Evolutionary conservation across 129 eudicot species (phyloP).

Genomic region (Flaveria trinervia): DNA sequence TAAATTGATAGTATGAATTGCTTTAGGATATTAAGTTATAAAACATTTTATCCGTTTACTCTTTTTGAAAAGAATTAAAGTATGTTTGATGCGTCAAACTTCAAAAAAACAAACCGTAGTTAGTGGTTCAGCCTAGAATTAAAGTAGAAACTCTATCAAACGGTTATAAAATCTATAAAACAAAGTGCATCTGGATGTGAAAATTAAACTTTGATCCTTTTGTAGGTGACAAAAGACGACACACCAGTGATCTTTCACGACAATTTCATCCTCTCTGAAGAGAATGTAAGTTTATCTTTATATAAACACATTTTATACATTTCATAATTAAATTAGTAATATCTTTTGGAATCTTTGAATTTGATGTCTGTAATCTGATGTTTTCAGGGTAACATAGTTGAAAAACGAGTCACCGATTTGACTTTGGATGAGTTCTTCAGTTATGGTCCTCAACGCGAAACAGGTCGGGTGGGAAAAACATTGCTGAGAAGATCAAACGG

Average conservation of each 20-base stretch:
- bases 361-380: neutral
- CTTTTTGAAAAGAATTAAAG: too few species aligned
- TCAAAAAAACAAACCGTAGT: too few species aligned
- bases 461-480: slow-evolving; percentile 57
- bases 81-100: too few species aligned
- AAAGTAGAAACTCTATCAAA: too few species aligned
- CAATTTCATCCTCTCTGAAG: slow-evolving; percentile 68
- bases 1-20: too few species aligned
- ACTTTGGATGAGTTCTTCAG: slow-evolving; percentile 57
- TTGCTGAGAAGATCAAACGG: slow-evolving; percentile 70
- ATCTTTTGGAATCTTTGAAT: neutral
- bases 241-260: slow-evolving; percentile 82
- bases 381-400: slow-evolving; percentile 62
- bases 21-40: too few species aligned
- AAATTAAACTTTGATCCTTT: slow-evolving; percentile 28
- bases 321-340: neutral
- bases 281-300: slow-evolving; percentile 45
- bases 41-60: too few species aligned
- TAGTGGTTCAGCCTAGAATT: too few species aligned
- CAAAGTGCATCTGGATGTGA: neutral
- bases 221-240: slow-evolving; percentile 86
- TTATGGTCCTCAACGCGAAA: slow-evolving; percentile 75
- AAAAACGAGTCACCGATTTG: slow-evolving; percentile 76
- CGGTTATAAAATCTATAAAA: neutral
- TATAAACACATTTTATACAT: too few species aligned